phyloP scores from a whole-genome alignment of 2,329 filamentous ascomycete genomes.

The Cytospora mali region DNA sequence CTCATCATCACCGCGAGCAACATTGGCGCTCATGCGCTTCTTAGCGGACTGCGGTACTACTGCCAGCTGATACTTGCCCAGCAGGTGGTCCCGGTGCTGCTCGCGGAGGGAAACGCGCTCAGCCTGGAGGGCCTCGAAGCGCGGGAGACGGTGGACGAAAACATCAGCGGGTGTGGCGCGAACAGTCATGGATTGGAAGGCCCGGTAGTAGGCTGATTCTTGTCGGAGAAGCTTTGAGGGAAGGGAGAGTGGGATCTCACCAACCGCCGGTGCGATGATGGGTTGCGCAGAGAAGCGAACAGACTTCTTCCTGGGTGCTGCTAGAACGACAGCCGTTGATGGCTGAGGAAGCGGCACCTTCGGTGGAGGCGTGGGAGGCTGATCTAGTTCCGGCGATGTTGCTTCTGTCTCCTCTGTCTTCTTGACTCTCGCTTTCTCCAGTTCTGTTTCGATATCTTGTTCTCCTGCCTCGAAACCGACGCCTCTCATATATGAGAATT shows the following conservation, averaged over 20 bases:
- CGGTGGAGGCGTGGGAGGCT: slow-evolving; percentile 32
- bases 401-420: slow-evolving; percentile 12
- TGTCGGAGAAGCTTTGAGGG: slow-evolving; percentile 56
- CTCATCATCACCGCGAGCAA: slow-evolving; percentile 71
- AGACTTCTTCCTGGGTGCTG: slow-evolving; percentile 62
- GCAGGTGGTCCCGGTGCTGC: slow-evolving; percentile 76
- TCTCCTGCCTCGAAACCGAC: slow-evolving; percentile 51
- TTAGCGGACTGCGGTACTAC: slow-evolving; percentile 69
- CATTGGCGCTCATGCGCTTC: slow-evolving; percentile 72
- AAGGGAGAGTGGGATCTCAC: slow-evolving; percentile 49
- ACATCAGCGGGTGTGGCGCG: slow-evolving; percentile 70
- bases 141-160: slow-evolving; percentile 80
- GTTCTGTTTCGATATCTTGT: slow-evolving; percentile 39
- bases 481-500: slow-evolving; percentile 74
- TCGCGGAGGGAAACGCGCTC: slow-evolving; percentile 74
- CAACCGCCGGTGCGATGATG: slow-evolving; percentile 41
- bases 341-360: slow-evolving; percentile 17
- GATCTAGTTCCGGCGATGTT: slow-evolving; percentile 37
- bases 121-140: slow-evolving; percentile 87
- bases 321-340: slow-evolving; percentile 12
- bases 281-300: slow-evolving; percentile 71
- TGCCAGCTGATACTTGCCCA: slow-evolving; percentile 81
- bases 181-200: slow-evolving; percentile 75
- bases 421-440: slow-evolving; percentile 37
- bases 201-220: slow-evolving; percentile 85